Evolutionary conservation across 208 protist species (phyloP), one percentile per base, ranked within the genome.

Genomic region (Wallacemonas sp.): DNA sequence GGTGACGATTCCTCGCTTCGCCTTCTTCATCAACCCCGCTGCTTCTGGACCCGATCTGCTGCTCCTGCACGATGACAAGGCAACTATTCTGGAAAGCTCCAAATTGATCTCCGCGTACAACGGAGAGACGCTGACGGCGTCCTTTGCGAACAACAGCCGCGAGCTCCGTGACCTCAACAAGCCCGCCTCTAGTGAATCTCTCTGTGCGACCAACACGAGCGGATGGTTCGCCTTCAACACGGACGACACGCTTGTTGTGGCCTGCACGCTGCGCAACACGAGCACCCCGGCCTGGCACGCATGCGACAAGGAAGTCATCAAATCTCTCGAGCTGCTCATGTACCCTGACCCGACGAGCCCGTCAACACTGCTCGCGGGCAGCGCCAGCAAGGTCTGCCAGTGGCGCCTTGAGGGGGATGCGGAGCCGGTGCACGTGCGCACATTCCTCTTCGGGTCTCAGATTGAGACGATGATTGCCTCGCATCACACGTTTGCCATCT

Each of bases 201-300:
- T 91, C 47, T 93, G 85, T 68, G 61, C 75, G 12, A 82, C 83
- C 27, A 82, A 80, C 59, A 86, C 64, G 15, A 77, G 77, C 27
- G 86, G 83, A 39, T 93, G 84, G 85, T 88, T 96, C 68, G 85
- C 90, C 75, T 96, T 96, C 68, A 90, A 82, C n/a, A 77, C 76
- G 53, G 82, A 84, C 33, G 62, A 79, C 22, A 87, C 72, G 17
- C 68, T 73, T 46, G 82, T 90, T 11, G 80, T 86, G 34, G 90
- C 84, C 19, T 93, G 90, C 70, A 96, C 90, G 33, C 51, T 87
- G 75, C 84, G 79, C 46, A 90, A 96, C 79, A 76, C 78, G 34
- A 81, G 66, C 27, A 94, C 90, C 11, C 90, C 90, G 12, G 77
- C 85, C 14, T 96, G 86, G 87, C 53, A 59, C n/a, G 81, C 73